These are phyloP conservation scores for Skeletonema menzelii DNA, from an alignment of 108 stramenopile genomes.

Conservation along the genomic window DNA sequence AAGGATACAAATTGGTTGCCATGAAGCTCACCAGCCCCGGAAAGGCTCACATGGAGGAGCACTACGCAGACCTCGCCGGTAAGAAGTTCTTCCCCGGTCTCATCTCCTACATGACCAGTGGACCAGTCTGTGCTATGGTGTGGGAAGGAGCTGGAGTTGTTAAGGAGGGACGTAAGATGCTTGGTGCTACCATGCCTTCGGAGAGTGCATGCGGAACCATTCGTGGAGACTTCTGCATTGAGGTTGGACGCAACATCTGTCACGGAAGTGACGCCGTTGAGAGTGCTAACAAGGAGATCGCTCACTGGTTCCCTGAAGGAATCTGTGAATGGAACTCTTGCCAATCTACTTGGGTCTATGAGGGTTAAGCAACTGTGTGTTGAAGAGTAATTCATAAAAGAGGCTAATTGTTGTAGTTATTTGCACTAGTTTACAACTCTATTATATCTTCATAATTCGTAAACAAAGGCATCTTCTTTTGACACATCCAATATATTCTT, in stretches of 20 bases:
- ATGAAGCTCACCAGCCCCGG: constrained; percentile 91
- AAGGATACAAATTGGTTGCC: constrained; percentile 97
- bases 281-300: constrained; percentile 94
- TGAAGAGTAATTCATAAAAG: background rate
- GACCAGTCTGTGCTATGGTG: constrained; percentile 95
- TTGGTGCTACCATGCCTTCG: constrained; percentile 97
- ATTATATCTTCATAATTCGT: constrained; percentile 22
- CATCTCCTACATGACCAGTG: constrained; percentile 94
- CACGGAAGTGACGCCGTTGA: constrained; percentile 96
- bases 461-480: constrained; percentile 45
- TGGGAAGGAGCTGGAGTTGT: constrained; percentile 88
- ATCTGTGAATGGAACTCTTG: constrained; percentile 69
- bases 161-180: constrained; percentile 91
- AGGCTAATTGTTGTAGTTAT: background rate
- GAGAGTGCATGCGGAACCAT: constrained; percentile 96
- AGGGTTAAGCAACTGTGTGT: constrained; percentile 15
- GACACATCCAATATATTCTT: constrained; percentile 38
- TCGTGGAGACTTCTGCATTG: constrained; percentile 97
- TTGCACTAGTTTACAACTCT: background rate
- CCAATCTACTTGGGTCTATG: constrained; percentile 79
- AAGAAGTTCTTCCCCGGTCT: constrained; percentile 98
- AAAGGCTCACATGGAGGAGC: constrained; percentile 89
- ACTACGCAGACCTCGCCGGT: constrained; percentile 92
- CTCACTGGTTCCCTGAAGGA: constrained; percentile 96
- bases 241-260: constrained; percentile 89